Percentiles rank a stretch among this genome's conserved stretches.
Conservation (phyloP, 1,139 yeast genomes). For the Diutina mesorugosa region DNA sequence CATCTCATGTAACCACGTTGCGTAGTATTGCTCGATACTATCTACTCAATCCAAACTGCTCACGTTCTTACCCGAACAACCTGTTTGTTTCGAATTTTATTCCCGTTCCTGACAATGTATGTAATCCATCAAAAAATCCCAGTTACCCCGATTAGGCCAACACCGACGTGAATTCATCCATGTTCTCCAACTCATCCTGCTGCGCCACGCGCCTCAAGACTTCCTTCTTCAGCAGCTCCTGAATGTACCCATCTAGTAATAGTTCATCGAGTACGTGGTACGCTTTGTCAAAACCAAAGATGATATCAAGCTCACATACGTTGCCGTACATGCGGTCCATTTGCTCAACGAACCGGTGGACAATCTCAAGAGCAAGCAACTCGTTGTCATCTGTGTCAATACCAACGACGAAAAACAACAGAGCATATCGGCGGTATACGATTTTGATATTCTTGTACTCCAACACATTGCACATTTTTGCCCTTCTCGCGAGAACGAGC, state of each 20-base stretch:
- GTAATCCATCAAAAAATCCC: background rate
- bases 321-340: slow-evolving; percentile 97
- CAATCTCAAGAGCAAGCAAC: slow-evolving; percentile 67
- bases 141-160: slow-evolving; percentile 11
- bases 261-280: slow-evolving; percentile 86
- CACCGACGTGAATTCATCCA: slow-evolving; percentile 37
- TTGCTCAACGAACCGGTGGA: slow-evolving; percentile 90
- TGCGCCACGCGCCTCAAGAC: slow-evolving; percentile 65
- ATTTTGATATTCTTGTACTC: slow-evolving; percentile 85
- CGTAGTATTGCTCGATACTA: no score
- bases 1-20: no score
- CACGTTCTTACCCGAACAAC: no score
- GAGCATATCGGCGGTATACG: slow-evolving; percentile 86
- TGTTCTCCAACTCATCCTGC: slow-evolving; percentile 64
- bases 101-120: background rate
- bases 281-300: slow-evolving; percentile 89
- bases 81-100: no score
- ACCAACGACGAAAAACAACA: slow-evolving; percentile 81
- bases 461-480: slow-evolving; percentile 92
- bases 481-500: slow-evolving; percentile 68
- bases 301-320: slow-evolving; percentile 87
- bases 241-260: slow-evolving; percentile 69
- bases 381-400: slow-evolving; percentile 81
- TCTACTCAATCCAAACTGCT: no score
- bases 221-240: slow-evolving; percentile 74